Evolutionary conservation across 1,284 basidiomycete genomes (phyloP), one percentile per base, ranked within the genome.

Genomic region (Ustilago xerochloae): DNA sequence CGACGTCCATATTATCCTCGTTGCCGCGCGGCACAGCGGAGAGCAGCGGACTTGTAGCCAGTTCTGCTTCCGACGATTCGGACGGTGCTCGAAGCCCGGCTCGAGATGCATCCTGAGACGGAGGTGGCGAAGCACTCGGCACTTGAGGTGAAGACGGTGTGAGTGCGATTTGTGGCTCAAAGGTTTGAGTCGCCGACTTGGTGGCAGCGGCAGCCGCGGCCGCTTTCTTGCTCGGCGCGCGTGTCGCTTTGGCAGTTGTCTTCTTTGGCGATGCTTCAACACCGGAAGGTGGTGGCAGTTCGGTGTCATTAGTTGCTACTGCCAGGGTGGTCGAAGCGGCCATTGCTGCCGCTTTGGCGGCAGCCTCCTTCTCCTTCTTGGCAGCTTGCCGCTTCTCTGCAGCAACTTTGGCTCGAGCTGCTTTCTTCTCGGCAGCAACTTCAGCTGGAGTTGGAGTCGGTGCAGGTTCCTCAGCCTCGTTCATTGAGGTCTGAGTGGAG

Each of bases 1-100:
- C 63, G 15, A 68, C 62, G 13, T 74, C 63, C 65, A 63, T 56
- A 22, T 69, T 59, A 15, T 62, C 58, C 2, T 62, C 58, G 6
- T 47, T 47, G n/a, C 29, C 58, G 22, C 63, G 66, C 18, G 71
- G 66, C 4, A 55, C 60, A 12, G 67, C 72, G 13, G 49, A 63
- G 10, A 75, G 53, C 63, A 75, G 54, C 13, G 72, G 72, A 22
- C 72, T 75, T 9, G 72, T 75, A 6, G 72, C 72, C 6, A 75
- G 57, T 39, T 70, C 72, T 8, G 63, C 67, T 46, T 75, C 67
- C 4, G 67, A 75, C 2, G 67, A 61, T 20, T 63, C 63, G 4
- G 72, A 70, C 4, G 63, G 63, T 7, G 60, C 63, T 13, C 67
- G 35, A 1, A 75, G 48, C 15, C 58, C 51, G 24, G 24, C 20